phyloP scores from a whole-genome alignment of 495 filamentous ascomycete genomes.

The Acidomyces sp. region DNA sequence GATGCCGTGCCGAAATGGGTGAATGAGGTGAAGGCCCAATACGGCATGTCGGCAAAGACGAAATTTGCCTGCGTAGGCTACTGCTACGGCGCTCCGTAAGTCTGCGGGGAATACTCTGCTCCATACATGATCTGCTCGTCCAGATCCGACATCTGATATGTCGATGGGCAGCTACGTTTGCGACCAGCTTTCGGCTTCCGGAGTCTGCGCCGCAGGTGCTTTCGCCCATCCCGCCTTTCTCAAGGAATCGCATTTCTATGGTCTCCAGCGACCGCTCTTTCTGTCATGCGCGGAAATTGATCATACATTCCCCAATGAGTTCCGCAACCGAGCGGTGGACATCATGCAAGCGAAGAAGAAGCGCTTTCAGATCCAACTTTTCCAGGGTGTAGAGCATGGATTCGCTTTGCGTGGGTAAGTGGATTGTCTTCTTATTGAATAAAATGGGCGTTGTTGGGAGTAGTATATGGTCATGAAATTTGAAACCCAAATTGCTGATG shows the following conservation, averaged over 20 bases:
- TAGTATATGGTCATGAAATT: background rate
- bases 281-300: slow-evolving; percentile 22
- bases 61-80: slow-evolving; percentile 29
- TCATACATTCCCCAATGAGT: slow-evolving; percentile 19
- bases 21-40: slow-evolving; percentile 23
- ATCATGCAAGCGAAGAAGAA: slow-evolving; percentile 19
- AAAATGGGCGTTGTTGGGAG: too few relatives aligned
- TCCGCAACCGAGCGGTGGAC: slow-evolving; percentile 17
- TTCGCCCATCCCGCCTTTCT: slow-evolving; percentile 33
- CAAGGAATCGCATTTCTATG: slow-evolving; percentile 29
- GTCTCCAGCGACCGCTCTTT: slow-evolving; percentile 20
- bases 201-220: slow-evolving; percentile 25
- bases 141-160: background rate
- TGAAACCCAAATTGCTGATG: background rate
- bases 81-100: slow-evolving; percentile 35
- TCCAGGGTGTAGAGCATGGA: slow-evolving; percentile 20
- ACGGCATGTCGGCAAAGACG: slow-evolving; percentile 21
- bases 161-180: slow-evolving; percentile 24
- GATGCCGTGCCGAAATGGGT: slow-evolving; percentile 29
- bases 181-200: slow-evolving; percentile 22
- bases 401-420: slow-evolving; percentile 16
- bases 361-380: slow-evolving; percentile 19
- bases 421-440: too few relatives aligned
- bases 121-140: background rate
- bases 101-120: too few relatives aligned